phyloP scores from a whole-genome alignment of 164 flowering plant species.

The Brasenia schreberi region DNA sequence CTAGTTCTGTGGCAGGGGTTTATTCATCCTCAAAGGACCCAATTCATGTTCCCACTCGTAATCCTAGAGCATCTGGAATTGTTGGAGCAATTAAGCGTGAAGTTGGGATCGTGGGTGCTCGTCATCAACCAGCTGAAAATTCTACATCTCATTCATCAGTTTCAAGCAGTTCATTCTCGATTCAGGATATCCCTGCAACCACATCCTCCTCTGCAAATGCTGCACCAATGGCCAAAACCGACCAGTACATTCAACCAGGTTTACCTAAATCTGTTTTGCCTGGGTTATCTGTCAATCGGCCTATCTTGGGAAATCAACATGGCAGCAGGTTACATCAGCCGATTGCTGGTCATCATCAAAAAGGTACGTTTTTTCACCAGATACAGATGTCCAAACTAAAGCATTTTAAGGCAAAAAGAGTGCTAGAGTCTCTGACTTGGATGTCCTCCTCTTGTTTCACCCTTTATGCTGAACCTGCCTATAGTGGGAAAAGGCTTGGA shows the following conservation, averaged over 20 bases:
- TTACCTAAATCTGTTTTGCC: slow-evolving; percentile 27
- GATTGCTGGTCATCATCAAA: slow-evolving; percentile 54
- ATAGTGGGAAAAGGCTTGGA: too few relatives aligned
- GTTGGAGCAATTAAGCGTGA: slow-evolving; percentile 91
- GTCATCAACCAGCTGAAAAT: slow-evolving; percentile 41
- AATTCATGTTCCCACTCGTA: slow-evolving; percentile 86
- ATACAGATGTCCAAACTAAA: too few relatives aligned
- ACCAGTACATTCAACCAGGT: slow-evolving; percentile 25
- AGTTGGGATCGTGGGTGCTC: slow-evolving; percentile 86
- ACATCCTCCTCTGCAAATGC: slow-evolving; percentile 30
- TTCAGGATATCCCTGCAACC: slow-evolving; percentile 20
- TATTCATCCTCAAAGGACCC: slow-evolving; percentile 91
- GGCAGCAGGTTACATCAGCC: slow-evolving; percentile 46
- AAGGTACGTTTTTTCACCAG: slow-evolving; percentile 29
- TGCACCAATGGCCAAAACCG: slow-evolving; percentile 25
- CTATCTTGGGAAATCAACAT: slow-evolving; percentile 36
- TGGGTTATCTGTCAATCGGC: slow-evolving; percentile 22
- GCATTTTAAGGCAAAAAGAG: too few relatives aligned
- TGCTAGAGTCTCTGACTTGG: too few relatives aligned
- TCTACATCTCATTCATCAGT: slow-evolving; percentile 27
- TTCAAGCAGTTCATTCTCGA: slow-evolving; percentile 30
- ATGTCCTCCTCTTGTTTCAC: too few relatives aligned
- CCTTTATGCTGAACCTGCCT: too few relatives aligned
- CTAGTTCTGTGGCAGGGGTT: slow-evolving; percentile 55
- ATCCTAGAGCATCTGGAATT: slow-evolving; percentile 55